Conservation (phyloP, 495 filamentous ascomycete genomes). For the Aspergillus avenaceus region DNA sequence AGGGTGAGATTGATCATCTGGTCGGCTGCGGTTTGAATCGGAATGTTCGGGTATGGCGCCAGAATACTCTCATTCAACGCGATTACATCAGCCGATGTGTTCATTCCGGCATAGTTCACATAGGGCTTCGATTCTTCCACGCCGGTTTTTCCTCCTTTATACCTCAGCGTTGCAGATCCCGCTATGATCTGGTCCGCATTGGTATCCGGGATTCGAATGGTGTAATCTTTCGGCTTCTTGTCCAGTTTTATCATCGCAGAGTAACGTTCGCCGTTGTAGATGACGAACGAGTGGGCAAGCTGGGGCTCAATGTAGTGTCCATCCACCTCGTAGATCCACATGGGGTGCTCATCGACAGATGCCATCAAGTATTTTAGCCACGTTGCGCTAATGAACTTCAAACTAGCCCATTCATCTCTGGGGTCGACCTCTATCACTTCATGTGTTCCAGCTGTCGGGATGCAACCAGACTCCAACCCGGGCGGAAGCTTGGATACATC, state of each 20-base stretch:
- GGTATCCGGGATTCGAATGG: conserved; percentile 27
- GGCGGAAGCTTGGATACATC: conserved; percentile 28
- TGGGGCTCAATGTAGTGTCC: conserved; percentile 34
- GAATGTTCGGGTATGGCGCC: conserved; percentile 26
- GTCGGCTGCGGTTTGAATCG: conserved; percentile 32
- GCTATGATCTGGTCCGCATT: conserved; percentile 31
- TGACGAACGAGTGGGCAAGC: conserved; percentile 22
- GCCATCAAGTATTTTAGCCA: conserved; percentile 31
- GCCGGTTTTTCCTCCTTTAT: conserved; percentile 23
- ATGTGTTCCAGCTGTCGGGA: conserved; percentile 30
- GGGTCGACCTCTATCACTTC: conserved; percentile 35
- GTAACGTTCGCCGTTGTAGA: conserved; percentile 35
- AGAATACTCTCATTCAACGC: conserved; percentile 28
- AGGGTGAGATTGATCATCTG: conserved; percentile 36
- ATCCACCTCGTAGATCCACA: conserved; percentile 41
- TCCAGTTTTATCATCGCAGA: conserved; percentile 34
- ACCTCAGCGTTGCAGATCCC: conserved; percentile 29
- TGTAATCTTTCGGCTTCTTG: conserved; percentile 26
- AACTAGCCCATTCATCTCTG: conserved; percentile 35
- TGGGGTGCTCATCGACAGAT: conserved; percentile 40
- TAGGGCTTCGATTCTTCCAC: conserved; percentile 24
- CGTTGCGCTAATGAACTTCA: conserved; percentile 45
- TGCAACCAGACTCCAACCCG: conserved; percentile 35
- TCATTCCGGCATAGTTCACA: conserved; percentile 35
- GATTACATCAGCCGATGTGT: conserved; percentile 26